phyloP scores from a whole-genome alignment of 768 basidiomycete genomes.

The Porphyrellus cyaneotinctus region DNA sequence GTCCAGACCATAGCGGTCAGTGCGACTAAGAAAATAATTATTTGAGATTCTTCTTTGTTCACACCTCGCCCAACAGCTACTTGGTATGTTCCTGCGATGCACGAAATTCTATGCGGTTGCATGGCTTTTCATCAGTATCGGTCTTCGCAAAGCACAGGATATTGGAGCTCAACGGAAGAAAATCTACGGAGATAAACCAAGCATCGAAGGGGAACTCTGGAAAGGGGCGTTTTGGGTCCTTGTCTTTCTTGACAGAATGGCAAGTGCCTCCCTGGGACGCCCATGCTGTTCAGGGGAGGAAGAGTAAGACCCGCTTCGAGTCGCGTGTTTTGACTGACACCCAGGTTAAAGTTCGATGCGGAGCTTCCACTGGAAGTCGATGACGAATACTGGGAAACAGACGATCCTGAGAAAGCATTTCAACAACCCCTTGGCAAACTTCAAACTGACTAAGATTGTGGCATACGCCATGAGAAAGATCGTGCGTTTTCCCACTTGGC shows the following conservation, averaged over 20 bases:
- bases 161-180: conserved; percentile 71
- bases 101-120: conserved; percentile 45
- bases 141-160: conserved; percentile 63
- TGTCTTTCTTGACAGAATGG: conserved; percentile 55
- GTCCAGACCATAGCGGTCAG: conserved; percentile 53
- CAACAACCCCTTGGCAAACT: conserved; percentile 60
- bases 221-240: conserved; percentile 78
- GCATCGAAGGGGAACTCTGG: conserved; percentile 65
- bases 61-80: conserved; percentile 35
- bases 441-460: conserved; percentile 65
- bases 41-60: conserved; percentile 1
- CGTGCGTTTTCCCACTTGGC: conserved; percentile 36
- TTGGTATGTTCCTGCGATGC: conserved; percentile 52
- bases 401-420: conserved; percentile 49
- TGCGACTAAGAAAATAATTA: conserved; percentile 12
- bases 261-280: conserved; percentile 51
- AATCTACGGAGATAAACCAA: conserved; percentile 45
- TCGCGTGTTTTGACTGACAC: conserved; percentile 4
- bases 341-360: conserved; percentile 65
- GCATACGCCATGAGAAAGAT: conserved; percentile 68
- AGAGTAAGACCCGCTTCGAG: conserved; percentile 45
- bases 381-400: conserved; percentile 70
- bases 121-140: conserved; percentile 55
- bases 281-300: conserved; percentile 57
- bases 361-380: conserved; percentile 82